Conservation (phyloP, 2,329 filamentous ascomycete species). For the Monosporascus cannonballus region DNA sequence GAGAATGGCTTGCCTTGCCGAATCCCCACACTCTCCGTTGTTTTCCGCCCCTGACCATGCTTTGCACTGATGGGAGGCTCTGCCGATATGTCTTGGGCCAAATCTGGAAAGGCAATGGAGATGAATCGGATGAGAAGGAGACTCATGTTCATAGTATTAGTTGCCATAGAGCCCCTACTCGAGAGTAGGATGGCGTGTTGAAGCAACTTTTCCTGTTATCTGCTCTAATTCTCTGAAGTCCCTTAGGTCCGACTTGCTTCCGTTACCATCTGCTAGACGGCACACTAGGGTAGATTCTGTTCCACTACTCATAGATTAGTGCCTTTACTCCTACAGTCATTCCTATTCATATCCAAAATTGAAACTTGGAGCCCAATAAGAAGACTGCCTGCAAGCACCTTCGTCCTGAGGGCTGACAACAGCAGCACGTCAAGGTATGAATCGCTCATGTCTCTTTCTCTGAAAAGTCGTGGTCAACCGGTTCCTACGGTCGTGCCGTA, state of each 20-base stretch:
- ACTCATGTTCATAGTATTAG: conserved; percentile 14
- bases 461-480: conserved; percentile 1
- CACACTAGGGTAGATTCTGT: neutral
- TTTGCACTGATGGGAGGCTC: conserved; percentile 3
- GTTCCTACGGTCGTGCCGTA: conserved; percentile 10
- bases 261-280: neutral
- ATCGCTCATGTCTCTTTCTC: neutral
- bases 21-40: conserved; percentile 20
- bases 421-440: neutral
- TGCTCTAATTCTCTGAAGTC: neutral
- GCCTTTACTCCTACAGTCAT: neutral
- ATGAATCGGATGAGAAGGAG: conserved; percentile 5
- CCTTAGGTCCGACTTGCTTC: neutral
- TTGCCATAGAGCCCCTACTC: conserved; percentile 9
- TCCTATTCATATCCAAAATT: neutral
- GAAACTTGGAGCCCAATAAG: neutral
- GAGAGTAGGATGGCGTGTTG: conserved; percentile 4
- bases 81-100: conserved; percentile 8
- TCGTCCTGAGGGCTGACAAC: neutral
- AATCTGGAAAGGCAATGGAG: conserved; percentile 14
- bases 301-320: neutral
- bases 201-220: conserved; percentile 6
- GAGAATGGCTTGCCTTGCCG: conserved; percentile 22
- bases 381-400: neutral
- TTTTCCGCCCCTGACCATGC: conserved; percentile 17